Conservation (phyloP, 306 rosid genomes). For the Fragaria ananassa region DNA sequence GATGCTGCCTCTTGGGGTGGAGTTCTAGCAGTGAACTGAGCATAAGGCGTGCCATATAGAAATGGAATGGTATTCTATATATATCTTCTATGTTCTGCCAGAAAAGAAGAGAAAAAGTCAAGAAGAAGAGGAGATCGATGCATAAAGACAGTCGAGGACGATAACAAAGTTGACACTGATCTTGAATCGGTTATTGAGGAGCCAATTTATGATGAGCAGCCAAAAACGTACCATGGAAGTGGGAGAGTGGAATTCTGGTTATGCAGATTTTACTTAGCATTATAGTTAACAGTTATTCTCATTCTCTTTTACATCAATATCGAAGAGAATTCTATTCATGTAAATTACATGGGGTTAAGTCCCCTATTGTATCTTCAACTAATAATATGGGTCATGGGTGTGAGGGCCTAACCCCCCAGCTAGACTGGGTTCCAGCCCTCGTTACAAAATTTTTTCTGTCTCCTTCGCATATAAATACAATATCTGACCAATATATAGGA, state of each 20-base stretch:
- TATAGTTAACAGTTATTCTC: no score
- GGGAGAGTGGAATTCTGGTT: not conserved
- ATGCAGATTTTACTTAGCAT: not conserved
- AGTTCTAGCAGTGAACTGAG: not conserved
- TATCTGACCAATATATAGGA: not conserved
- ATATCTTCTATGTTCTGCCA: no score
- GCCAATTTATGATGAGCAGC: not conserved
- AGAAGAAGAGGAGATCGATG: no score
- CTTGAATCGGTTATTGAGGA: no score
- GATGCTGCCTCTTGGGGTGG: not conserved
- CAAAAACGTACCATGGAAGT: not conserved
- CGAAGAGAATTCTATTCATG: not conserved
- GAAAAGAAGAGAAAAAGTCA: no score
- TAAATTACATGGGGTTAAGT: not conserved
- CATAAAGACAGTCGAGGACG: no score
- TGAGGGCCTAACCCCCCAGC: not conserved
- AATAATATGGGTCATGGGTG: not conserved
- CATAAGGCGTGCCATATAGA: no score
- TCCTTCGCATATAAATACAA: not conserved
- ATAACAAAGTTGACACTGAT: no score
- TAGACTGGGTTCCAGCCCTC: not conserved
- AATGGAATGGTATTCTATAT: no score
- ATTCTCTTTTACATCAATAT: not conserved
- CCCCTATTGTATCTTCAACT: not conserved
- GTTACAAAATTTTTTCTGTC: not conserved